Percentiles rank a stretch among this genome's conserved stretches.
Conservation (phyloP, 441 rosid genomes). For the Adansonia gregorii region DNA sequence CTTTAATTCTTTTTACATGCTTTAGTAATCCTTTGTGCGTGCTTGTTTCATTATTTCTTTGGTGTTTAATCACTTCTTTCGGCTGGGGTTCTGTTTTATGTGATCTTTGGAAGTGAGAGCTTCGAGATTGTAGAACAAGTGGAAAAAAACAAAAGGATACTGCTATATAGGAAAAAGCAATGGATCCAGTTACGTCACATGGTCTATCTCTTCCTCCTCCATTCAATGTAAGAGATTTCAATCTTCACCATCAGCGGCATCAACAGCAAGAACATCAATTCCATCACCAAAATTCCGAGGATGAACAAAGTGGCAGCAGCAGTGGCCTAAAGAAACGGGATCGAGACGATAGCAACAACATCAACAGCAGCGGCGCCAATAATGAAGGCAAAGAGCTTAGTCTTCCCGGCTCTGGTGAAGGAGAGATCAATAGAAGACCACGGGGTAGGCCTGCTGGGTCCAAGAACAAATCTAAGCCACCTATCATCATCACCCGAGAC, state of each 20-base stretch:
- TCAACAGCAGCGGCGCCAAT: slow-evolving; percentile 37
- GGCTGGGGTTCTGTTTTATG: neutral
- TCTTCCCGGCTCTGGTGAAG: slow-evolving; percentile 38
- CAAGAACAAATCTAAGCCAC: slow-evolving; percentile 85
- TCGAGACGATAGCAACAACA: slow-evolving; percentile 53
- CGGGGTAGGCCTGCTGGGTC: slow-evolving; percentile 90
- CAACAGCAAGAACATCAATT: slow-evolving; percentile 54
- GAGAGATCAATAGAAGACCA: slow-evolving; percentile 68
- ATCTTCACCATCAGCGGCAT: slow-evolving; percentile 60
- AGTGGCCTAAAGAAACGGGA: slow-evolving; percentile 63
- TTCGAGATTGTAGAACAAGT: slow-evolving; percentile 12
- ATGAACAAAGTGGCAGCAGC: slow-evolving; percentile 69
- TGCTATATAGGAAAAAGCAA: slow-evolving; percentile 26
- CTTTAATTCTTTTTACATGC: slow-evolving; percentile 6
- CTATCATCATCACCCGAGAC: slow-evolving; percentile 86
- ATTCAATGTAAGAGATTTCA: slow-evolving; percentile 84
- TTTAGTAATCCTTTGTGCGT: slow-evolving; percentile 5
- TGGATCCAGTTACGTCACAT: slow-evolving; percentile 85
- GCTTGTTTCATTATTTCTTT: neutral
- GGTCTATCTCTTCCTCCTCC: slow-evolving; percentile 93
- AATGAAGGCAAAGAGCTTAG: slow-evolving; percentile 50
- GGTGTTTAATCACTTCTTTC: neutral
- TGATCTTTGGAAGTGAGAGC: slow-evolving; percentile 11
- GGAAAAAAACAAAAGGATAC: neutral
- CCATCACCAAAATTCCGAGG: slow-evolving; percentile 60